Conservation (phyloP, 352 stramenopile species). For the Plasmopara halstedii region DNA sequence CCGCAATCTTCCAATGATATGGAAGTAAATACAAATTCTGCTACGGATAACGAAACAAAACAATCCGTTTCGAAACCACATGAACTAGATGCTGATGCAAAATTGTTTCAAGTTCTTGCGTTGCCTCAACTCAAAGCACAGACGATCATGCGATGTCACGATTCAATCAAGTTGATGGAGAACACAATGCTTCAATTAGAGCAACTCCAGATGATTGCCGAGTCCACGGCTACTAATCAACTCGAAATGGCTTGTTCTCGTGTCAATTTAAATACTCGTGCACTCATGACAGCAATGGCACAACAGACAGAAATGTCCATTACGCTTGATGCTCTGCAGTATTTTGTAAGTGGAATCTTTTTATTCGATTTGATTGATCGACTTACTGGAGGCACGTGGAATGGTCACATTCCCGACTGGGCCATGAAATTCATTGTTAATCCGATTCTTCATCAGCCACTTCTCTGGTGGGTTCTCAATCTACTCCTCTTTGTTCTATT, state of each 20-base stretch:
- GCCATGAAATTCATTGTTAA: constrained; percentile 31
- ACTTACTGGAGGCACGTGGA: constrained; percentile 88
- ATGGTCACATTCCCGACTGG: constrained; percentile 83
- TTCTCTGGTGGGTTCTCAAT: constrained; percentile 88
- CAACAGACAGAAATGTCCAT: constrained; percentile 55
- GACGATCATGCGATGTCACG: constrained; percentile 89
- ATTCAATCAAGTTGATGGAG: constrained; percentile 94
- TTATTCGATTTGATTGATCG: constrained; percentile 94
- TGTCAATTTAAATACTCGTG: constrained; percentile 85
- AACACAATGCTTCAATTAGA: constrained; percentile 91
- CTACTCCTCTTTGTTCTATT: constrained; percentile 75
- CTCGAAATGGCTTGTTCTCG: constrained; percentile 83
- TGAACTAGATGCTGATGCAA: constrained; percentile 35
- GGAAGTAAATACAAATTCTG: constrained; percentile 46
- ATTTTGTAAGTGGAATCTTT: constrained; percentile 89
- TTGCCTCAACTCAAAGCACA: constrained; percentile 83
- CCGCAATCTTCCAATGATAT: constrained; percentile 8
- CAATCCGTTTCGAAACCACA: constrained; percentile 7
- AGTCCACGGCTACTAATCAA: constrained; percentile 87
- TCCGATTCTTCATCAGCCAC: constrained; percentile 39
- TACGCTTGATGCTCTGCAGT: constrained; percentile 86
- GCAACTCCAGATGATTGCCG: constrained; percentile 90
- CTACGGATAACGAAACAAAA: constrained; percentile 4
- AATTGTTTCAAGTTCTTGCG: constrained; percentile 90
- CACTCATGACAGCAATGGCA: constrained; percentile 75